These are phyloP conservation scores for Brassica incana DNA, from an alignment of 345 rosid genomes.

Conservation along the genomic window DNA sequence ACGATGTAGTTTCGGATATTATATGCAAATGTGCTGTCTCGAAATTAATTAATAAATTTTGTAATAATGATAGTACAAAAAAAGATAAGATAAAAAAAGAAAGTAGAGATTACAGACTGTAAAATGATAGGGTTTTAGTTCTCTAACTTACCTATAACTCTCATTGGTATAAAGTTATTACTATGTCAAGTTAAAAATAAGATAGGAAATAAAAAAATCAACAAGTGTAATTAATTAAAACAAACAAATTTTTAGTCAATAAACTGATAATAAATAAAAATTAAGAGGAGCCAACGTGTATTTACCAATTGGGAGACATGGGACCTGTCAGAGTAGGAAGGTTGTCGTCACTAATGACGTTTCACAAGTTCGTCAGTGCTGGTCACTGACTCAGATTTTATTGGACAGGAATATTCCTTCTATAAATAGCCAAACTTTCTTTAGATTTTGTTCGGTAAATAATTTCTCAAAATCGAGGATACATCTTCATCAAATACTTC, in stretches of 20 bases:
- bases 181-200: not conserved
- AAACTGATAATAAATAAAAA: not conserved
- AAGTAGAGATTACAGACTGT: not conserved
- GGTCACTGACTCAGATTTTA: not conserved
- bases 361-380: not conserved
- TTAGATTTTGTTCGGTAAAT: not conserved
- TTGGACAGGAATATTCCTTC: slow-evolving; percentile 7
- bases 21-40: not conserved
- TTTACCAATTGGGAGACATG: not conserved
- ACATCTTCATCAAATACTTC: not conserved
- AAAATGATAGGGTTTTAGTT: too few relatives aligned
- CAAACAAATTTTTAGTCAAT: not conserved
- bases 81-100: not conserved
- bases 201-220: not conserved
- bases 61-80: not conserved
- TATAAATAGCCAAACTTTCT: not conserved
- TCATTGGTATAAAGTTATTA: not conserved
- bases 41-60: not conserved
- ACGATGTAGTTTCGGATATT: slow-evolving; percentile 8
- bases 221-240: not conserved
- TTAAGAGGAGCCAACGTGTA: not conserved
- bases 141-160: not conserved
- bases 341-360: not conserved
- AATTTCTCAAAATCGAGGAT: not conserved
- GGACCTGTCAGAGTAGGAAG: not conserved